Conservation (phyloP, 352 stramenopile genomes). For the Phytopythium ostracodes region DNA sequence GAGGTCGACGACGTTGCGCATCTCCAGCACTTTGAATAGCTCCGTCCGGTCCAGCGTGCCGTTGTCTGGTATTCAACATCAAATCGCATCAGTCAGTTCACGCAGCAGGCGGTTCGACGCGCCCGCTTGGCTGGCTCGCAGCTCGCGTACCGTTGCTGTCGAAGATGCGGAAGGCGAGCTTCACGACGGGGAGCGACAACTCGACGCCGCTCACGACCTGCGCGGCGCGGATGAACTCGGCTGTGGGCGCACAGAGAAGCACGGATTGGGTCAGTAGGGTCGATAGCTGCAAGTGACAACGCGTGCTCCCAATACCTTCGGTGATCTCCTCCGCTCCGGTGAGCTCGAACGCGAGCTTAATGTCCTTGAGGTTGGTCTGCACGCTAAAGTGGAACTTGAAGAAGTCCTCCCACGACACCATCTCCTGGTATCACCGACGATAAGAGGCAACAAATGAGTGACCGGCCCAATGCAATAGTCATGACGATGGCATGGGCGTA, state of each 20-base stretch:
- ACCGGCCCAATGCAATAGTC: no score
- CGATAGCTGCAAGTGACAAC: background rate
- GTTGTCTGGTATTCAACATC: constrained; percentile 29
- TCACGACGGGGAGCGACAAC: constrained; percentile 60
- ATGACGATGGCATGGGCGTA: constrained; percentile 12
- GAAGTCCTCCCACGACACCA: constrained; percentile 71
- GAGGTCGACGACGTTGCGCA: constrained; percentile 50
- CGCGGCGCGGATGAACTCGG: constrained; percentile 65
- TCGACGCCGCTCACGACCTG: constrained; percentile 63
- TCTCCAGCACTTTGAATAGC: constrained; percentile 65
- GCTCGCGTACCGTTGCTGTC: constrained; percentile 49
- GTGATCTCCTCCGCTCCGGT: constrained; percentile 59
- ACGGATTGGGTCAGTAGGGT: background rate
- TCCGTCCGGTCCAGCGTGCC: constrained; percentile 63
- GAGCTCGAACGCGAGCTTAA: constrained; percentile 72
- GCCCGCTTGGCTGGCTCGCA: background rate
- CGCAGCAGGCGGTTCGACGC: no score
- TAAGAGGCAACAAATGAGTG: no score
- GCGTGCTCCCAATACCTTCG: constrained; percentile 25
- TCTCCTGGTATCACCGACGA: constrained; percentile 33
- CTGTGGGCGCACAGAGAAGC: constrained; percentile 3
- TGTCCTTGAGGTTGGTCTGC: constrained; percentile 63
- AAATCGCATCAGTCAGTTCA: background rate
- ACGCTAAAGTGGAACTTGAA: constrained; percentile 73
- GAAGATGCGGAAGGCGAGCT: constrained; percentile 75